Conservation (phyloP, 2,329 filamentous ascomycete genomes). For the Dothistroma pini region DNA sequence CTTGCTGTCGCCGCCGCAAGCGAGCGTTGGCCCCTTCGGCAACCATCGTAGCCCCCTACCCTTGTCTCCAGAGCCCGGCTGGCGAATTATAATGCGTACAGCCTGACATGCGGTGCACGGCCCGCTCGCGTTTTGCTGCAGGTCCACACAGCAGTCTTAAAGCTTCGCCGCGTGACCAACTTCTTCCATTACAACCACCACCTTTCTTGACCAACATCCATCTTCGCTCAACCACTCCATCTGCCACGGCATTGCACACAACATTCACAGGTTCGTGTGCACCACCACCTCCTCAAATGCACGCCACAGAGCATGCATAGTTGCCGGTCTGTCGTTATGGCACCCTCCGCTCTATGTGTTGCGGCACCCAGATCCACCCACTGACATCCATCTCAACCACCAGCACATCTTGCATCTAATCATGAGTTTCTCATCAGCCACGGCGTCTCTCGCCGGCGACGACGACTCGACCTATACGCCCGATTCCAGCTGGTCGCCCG, state of each 20-base stretch:
- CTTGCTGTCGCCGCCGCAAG: neutral
- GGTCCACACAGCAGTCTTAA: neutral
- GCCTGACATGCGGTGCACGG: neutral
- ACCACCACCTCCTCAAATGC: neutral
- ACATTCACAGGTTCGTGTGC: neutral
- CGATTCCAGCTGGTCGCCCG: neutral
- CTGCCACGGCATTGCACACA: neutral
- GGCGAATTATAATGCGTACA: neutral
- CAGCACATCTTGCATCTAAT: neutral
- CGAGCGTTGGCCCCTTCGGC: neutral
- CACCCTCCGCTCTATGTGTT: neutral
- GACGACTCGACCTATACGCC: neutral
- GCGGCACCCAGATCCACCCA: neutral
- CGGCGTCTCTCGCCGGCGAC: neutral
- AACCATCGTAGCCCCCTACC: neutral
- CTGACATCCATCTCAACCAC: neutral
- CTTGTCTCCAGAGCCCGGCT: neutral
- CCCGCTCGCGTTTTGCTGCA: neutral
- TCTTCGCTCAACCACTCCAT: neutral
- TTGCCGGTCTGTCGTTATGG: neutral
- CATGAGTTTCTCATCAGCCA: neutral
- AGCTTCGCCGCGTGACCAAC: neutral
- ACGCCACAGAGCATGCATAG: neutral
- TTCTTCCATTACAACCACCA: neutral
- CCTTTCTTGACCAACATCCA: neutral